Conservation (phyloP, 1,284 basidiomycete genomes). For the Ganoderma sinense region DNA sequence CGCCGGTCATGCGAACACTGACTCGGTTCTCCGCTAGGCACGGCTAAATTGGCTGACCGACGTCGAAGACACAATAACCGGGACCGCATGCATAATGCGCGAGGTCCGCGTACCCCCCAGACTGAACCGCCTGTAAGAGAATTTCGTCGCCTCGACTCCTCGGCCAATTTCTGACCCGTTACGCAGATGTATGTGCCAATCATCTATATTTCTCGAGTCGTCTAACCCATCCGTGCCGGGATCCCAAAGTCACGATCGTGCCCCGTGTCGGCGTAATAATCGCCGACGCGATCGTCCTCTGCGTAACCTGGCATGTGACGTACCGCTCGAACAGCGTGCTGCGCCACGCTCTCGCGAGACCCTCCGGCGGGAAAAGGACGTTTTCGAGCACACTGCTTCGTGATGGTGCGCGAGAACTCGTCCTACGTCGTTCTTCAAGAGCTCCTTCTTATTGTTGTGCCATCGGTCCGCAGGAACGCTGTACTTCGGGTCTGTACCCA, state of each 20-base stretch:
- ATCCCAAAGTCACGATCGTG: conserved; percentile 1
- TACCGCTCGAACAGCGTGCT: not conserved
- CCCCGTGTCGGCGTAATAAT: not conserved
- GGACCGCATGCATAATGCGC: not conserved
- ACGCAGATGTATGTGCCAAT: not conserved
- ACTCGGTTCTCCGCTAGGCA: not conserved
- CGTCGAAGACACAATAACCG: not conserved
- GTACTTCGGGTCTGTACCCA: not conserved
- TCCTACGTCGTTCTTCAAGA: no score
- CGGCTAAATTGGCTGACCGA: not conserved
- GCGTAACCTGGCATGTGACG: not conserved
- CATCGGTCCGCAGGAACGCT: not conserved
- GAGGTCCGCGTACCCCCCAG: not conserved
- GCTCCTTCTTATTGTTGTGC: not conserved
- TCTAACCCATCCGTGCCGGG: not conserved
- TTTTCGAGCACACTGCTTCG: not conserved
- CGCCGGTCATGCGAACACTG: not conserved
- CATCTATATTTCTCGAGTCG: no score
- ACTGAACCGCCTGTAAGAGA: not conserved
- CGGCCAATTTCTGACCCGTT: not conserved
- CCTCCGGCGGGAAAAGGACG: not conserved
- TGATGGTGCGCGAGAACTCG: not conserved
- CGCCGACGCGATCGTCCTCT: conserved; percentile 1
- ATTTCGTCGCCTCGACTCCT: not conserved
- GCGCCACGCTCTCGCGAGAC: not conserved